Base-by-base conservation (phyloP, 768 basidiomycete species). In the Kondoa subrosea region DNA sequence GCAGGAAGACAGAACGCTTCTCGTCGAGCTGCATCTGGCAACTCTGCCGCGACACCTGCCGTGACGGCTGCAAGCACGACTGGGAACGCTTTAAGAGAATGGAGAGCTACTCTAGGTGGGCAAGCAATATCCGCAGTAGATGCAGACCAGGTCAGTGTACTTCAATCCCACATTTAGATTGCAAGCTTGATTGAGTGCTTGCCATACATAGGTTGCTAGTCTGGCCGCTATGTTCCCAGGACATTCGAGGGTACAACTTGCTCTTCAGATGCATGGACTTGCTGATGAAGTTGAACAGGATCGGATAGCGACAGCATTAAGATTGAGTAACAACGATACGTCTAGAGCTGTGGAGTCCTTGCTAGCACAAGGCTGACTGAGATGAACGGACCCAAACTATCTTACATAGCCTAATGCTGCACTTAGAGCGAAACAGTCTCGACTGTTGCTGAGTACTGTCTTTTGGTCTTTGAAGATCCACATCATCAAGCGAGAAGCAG, bases 221-320 rank as follows among this genome's bases (percentile, higher is more conserved):
- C 32, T 69, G 2, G 32, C 57, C 29, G 68, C 68, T 8, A 69
- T 69, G 68, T 69, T 69, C 34, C 68, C 68, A 33, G 33, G 26
- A 33, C 33, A 15, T 14, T 4, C 61, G 61, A 32, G 27, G 40
- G 40, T 50, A 50, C 21, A 21, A 8, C 40, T 8, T 50, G 12
- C 21, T 21, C 21, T 50, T 50, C 21, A 8, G 40, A 50, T n/a
- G n/a, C 40, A 50, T 50, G 40, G 40, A 50, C 12, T 50, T 21
- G 40, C 8, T 21, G 8, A 50, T 50, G 12, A 21, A 8, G 12
- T 50, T 50, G 8, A 8, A 21, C 21, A 50, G 27, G 26, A 63
- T 27, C 61, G 30, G n/a, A 63, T 63, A 3, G 61, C 3, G n/a
- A 32, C 3, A 3, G 61, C 61, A 12, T 12, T 63, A 21, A 27